phyloP scores from a whole-genome alignment of 805 yeast genomes.

The Metschnikowia baotianmanensis region DNA sequence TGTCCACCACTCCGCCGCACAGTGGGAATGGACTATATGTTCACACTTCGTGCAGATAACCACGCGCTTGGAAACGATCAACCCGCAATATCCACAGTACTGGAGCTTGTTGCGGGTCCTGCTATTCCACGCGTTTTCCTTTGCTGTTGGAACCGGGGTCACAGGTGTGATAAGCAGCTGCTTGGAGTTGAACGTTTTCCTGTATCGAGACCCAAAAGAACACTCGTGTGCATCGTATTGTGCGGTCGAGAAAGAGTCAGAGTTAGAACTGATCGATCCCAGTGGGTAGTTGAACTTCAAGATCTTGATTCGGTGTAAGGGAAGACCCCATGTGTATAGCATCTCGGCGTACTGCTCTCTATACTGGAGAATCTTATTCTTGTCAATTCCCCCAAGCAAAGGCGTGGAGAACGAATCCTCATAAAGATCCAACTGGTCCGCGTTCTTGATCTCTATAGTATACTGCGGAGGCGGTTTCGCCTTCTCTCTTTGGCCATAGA shows the following conservation, averaged over 20 bases:
- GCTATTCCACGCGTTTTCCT: constrained; percentile 33
- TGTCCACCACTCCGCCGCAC: constrained; percentile 63
- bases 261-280: neutral
- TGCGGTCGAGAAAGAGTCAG: too few species aligned
- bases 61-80: constrained; percentile 56
- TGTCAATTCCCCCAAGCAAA: constrained; percentile 40
- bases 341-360: constrained; percentile 75
- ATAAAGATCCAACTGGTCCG: constrained; percentile 41
- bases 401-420: constrained; percentile 41
- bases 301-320: constrained; percentile 74
- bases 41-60: constrained; percentile 72
- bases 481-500: constrained; percentile 1
- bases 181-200: constrained; percentile 18
- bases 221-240: constrained; percentile 36
- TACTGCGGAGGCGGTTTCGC: constrained; percentile 28
- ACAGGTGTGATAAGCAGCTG: constrained; percentile 26
- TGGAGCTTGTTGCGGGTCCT: constrained; percentile 25
- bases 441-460: constrained; percentile 47
- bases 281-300: constrained; percentile 60
- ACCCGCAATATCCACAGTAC: constrained; percentile 66
- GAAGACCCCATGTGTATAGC: constrained; percentile 79
- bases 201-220: constrained; percentile 28
- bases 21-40: constrained; percentile 73
- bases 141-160: constrained; percentile 24
- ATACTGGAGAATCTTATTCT: constrained; percentile 37